Conservation (phyloP, 73 alveolate species). For the Stentor roeselii region DNA sequence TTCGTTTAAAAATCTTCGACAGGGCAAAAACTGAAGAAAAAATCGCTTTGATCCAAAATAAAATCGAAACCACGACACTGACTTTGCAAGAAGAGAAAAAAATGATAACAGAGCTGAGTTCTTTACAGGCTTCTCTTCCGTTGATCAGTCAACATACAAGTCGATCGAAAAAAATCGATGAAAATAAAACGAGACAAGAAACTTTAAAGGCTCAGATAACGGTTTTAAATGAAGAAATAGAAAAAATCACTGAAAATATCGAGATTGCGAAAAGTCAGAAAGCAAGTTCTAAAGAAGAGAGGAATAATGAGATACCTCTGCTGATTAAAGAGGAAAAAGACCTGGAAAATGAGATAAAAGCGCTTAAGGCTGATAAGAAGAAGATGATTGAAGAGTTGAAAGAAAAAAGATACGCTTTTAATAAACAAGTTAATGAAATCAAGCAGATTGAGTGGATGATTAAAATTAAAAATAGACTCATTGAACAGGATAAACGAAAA, state of each 20-base stretch:
- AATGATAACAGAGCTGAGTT: not conserved
- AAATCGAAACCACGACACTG: constrained; percentile 23
- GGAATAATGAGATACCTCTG: not conserved
- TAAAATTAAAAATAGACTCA: not conserved
- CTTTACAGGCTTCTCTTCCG: not conserved
- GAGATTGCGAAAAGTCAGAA: not conserved
- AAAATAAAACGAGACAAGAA: not conserved
- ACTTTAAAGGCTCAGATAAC: not conserved
- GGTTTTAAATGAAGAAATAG: not conserved
- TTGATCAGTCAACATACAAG: not conserved
- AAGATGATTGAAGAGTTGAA: not conserved
- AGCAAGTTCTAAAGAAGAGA: not conserved
- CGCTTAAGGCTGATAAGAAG: not conserved
- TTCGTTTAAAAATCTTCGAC: not conserved
- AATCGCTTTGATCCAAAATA: not conserved
- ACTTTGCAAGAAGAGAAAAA: constrained; percentile 24
- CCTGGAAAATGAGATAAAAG: not conserved
- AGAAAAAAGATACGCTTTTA: not conserved
- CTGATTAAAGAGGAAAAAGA: constrained; percentile 3
- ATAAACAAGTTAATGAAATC: not conserved
- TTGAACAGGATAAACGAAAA: constrained; percentile 17
- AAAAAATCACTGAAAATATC: not conserved
- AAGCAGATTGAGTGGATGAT: not conserved
- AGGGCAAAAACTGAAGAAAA: not conserved
- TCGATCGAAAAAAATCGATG: not conserved